Base-by-base conservation (phyloP, 495 filamentous ascomycete genomes). In the Sordaria brevicollis region DNA sequence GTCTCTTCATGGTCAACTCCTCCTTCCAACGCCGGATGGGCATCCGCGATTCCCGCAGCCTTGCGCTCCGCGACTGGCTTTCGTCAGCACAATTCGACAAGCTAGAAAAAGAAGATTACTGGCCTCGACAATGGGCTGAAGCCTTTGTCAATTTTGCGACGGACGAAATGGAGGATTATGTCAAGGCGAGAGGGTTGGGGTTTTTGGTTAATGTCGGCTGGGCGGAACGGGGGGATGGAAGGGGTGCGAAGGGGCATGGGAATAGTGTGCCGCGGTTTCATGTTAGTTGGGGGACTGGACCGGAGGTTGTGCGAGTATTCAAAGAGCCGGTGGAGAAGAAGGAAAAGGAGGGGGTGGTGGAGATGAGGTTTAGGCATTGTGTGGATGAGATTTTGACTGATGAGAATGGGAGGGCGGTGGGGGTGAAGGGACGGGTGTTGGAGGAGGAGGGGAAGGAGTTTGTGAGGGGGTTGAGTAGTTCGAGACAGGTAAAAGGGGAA, bases 201-300 rank as follows among this genome's bases (percentile, higher is more conserved):
- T 85, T 85, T 70, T 43, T 84, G 10, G 25, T 76, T 2, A 83
- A 76, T 57, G 83, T 86, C 1, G 81, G 78, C 35, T 86, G 84
- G 84, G 84, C 83, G 33, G 84, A 86, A 79, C 78, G 83, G 11
- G 84, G 84, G 15, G 80, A 80, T 39, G 84, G 84, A 0, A 69
- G 76, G 0, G 49, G 49, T 5, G 81, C 84, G 1, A 81, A 82
- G 2, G 84, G 84, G 3, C 84, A 86, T 68, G 84, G 84, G 4
- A 86, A 86, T 73, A 80, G 79, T 10, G 83, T 86, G 25, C 84
- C 84, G 19, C 67, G 84, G 29, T 86, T 86, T 72, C 84, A 86
- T 71, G 68, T 85, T 15, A 79, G 81, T 4, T 86, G 84, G 84
- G 84, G 84, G 10, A 80, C 83, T 4, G 84, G 83, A 0, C 84